A percentile compares a stretch with the other conserved stretches of the same genome.
Conservation (phyloP, 805 yeast species). For the Starmera dryadoides region DNA sequence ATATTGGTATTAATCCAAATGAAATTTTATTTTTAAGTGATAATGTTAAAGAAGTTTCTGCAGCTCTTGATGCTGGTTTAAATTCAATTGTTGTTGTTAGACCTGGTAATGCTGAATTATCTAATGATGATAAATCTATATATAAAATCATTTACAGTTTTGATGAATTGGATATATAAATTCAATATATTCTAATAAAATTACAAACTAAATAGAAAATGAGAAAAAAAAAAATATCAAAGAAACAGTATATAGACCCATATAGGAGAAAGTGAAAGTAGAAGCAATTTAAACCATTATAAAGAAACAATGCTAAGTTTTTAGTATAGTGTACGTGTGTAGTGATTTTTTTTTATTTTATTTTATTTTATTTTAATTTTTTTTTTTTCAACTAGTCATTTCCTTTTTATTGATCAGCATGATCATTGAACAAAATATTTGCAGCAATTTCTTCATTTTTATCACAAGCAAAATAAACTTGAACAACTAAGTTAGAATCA, state of each 20-base stretch:
- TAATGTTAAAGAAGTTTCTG: constrained; percentile 66
- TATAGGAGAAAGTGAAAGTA: no score
- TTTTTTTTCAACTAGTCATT: background rate
- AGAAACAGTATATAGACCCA: background rate
- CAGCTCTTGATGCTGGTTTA: constrained; percentile 66
- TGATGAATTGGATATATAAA: constrained; percentile 13
- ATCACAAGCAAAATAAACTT: constrained; percentile 96
- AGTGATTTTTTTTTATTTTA: no score
- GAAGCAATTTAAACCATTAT: no score
- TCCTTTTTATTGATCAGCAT: constrained; percentile 24
- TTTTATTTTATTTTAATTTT: background rate
- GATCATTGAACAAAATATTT: constrained; percentile 71
- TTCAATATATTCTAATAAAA: background rate
- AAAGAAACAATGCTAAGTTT: no score
- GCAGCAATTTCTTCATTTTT: constrained; percentile 97
- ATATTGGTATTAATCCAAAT: constrained; percentile 25
- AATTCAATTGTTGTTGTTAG: constrained; percentile 51
- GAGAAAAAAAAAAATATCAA: background rate
- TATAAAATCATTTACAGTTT: constrained; percentile 24
- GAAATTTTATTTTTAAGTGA: constrained; percentile 70
- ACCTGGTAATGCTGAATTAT: constrained; percentile 63
- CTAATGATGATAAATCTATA: constrained; percentile 24
- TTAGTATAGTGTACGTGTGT: no score
- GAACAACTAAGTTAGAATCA: constrained; percentile 78
- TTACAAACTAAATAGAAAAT: background rate